Base-by-base conservation (phyloP, 1,139 yeast genomes). In the Candida tetrigidarum region DNA sequence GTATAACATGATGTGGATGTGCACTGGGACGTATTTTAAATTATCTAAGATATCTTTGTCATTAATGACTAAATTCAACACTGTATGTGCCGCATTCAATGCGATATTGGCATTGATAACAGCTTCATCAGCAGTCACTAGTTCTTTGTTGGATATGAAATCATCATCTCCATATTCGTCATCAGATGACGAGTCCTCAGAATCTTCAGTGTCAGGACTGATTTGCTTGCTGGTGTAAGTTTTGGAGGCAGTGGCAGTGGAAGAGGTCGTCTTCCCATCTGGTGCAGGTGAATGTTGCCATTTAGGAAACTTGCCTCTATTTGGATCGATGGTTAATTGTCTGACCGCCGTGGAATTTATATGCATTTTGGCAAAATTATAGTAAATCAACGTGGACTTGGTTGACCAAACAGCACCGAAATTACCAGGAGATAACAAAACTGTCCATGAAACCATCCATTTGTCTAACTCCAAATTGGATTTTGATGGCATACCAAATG, bases 371-470 rank as follows among this genome's bases (percentile, higher is more conserved):
- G 91, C 91, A 67, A 83, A 84, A 57, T 84, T 83, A 57, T 84
- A 84, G 58, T 84, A 85, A 35, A 84, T 80, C 50, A 84, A 68
- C 0, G 90, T 83, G 1, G 87, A 81, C 55, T 84, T 84, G 0
- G 86, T 78, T 3, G 87, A 81, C 91, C 91, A 84, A 0, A 83
- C 80, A 0, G 85, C 80, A 9, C 83, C 82, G 41, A 74, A 74
- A 46, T 71, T 74, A 34, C 80, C 76, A 0, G 88, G 86, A 1
- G 87, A 80, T 14, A 84, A 63, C 26, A 84, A 62, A 8, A 85
- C 88, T 0, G 91, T 83, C 91, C 91, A 84, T 11, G 86, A 83
- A 7, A 84, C 89, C 90, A 84, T 84, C 91, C 91, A 84, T 59
- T 80, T 83, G 55, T 84, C 90, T 37, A 84, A 64, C 47, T 84